Evolutionary conservation across 495 filamentous ascomycete species (phyloP), one percentile per base, ranked within the genome.

Genomic region (Penicillium turbatum): DNA sequence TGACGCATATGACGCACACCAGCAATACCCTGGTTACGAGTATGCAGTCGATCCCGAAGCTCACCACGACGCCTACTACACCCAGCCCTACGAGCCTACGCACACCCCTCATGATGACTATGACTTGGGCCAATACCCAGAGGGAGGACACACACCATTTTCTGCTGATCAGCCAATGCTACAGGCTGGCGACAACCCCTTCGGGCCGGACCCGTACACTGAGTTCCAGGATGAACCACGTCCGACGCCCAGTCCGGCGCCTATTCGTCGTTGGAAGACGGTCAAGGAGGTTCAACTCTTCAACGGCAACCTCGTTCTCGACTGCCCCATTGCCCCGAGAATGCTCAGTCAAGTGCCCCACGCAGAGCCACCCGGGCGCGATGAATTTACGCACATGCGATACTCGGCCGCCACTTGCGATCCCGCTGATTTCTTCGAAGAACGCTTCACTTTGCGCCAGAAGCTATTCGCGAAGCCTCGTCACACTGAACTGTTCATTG

Each of bases 371-470:
- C 83, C 84, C 13, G 89, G 92, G 66, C 87, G 95, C 59, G 92
- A 97, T 58, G 95, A 99, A 68, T 99, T 96, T 67, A 97, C 95
- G 6, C 95, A 99, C 65, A 99, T 97, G 95, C 82, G 92, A 58
- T 99, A 99, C 67, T 88, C 90, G 2, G 95, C 95, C 10, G 95
- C 92, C 11, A 99, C 95, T 13, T 97, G 95, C 70, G 95, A 99
- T 61, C 95, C 95, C 0, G 75, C 79, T 1, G 82, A 95, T 24
- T 99, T 97, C 71, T 90, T 85, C 60, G 81, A 83, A 27, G 81
- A 93, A 62, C 86, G 90, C 55, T 98, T 97, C 60, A 97, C 93
- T 0, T 78, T 99, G 48, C 89, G 95, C 32, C 95, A 99, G 72
- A 85, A 84, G 68, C 82, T 99, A 9, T 97, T 97, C 69, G 89